Evolutionary conservation across 257 asterid species (phyloP).

Genomic region (Oldenlandia corymbosa): DNA sequence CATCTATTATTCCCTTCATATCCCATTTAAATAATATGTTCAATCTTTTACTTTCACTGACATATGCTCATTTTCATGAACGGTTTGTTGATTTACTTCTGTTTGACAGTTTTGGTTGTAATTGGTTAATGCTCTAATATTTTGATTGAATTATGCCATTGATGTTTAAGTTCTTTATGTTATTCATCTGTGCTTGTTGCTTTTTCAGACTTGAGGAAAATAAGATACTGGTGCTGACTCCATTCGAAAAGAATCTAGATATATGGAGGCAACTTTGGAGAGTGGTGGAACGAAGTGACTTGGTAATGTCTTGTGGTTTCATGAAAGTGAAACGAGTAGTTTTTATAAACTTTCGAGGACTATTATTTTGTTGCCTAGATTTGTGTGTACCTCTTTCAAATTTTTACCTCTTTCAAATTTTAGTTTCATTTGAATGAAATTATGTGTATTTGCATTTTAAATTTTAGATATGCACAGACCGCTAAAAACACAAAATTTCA

Average conservation of each 20-base stretch:
- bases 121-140: background rate
- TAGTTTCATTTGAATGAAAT: background rate
- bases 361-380: background rate
- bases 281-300: slow-evolving; percentile 97
- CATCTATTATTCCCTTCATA: background rate
- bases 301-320: slow-evolving; percentile 43
- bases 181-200: background rate
- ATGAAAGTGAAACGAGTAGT: background rate
- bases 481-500: no score
- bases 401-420: no score
- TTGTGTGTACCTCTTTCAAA: no score
- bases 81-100: background rate
- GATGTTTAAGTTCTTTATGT: background rate
- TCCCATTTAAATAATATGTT: background rate
- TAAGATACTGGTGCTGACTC: slow-evolving; percentile 86
- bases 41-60: background rate
- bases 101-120: no score
- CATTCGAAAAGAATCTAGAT: slow-evolving; percentile 96
- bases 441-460: background rate
- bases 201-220: slow-evolving; percentile 87
- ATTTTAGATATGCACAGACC: background rate
- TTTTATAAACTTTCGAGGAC: background rate
- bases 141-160: background rate
- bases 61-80: background rate
- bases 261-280: slow-evolving; percentile 99